Conservation (phyloP, 345 rosid genomes). For the Citrus sp. region DNA sequence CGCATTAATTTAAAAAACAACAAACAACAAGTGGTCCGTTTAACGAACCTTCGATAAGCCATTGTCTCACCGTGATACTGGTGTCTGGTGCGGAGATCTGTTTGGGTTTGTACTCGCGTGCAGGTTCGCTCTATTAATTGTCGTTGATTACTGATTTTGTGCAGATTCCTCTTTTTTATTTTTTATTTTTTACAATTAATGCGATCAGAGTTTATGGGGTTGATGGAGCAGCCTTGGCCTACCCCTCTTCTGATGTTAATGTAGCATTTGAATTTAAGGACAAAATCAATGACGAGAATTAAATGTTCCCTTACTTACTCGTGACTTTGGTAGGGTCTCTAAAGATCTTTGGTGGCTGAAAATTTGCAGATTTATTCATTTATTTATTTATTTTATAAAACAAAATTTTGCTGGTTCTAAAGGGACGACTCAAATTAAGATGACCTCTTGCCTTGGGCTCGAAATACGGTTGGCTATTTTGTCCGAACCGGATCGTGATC, state of each 20-base stretch:
- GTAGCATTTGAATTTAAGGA: neutral
- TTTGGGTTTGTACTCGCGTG: neutral
- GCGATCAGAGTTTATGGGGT: neutral
- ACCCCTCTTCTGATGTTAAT: neutral
- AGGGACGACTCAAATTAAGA: too few relatives aligned
- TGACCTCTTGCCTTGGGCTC: too few relatives aligned
- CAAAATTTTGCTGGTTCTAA: too few relatives aligned
- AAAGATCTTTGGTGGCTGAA: too few relatives aligned
- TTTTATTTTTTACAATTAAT: neutral
- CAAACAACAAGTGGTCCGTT: neutral
- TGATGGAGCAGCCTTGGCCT: neutral
- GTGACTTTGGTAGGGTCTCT: too few relatives aligned
- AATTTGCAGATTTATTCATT: too few relatives aligned
- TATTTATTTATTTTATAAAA: too few relatives aligned
- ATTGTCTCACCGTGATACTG: neutral
- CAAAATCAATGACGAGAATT: neutral
- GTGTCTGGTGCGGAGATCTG: neutral
- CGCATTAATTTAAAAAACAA: neutral
- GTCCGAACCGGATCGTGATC: too few relatives aligned
- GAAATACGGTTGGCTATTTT: too few relatives aligned
- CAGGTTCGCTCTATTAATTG: neutral
- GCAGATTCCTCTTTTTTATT: too few relatives aligned
- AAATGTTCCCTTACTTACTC: neutral
- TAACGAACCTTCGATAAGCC: conserved; percentile 20
- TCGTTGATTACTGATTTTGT: neutral